Conservation (phyloP, 768 basidiomycete species). For the Candolleomyces aberdarensis region DNA sequence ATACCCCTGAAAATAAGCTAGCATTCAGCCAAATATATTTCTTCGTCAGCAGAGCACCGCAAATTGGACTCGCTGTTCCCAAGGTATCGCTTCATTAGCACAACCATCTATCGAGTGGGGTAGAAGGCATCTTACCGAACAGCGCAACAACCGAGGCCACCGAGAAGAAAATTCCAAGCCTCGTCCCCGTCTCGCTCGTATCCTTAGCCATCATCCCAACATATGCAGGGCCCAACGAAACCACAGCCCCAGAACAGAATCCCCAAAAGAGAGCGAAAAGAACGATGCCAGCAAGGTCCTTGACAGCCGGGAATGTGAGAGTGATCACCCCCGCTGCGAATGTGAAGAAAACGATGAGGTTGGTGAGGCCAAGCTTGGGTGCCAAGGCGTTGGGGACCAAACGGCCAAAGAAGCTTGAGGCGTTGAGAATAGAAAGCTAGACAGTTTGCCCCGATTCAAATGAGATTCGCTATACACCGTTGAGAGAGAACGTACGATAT, state of each 20-base stretch:
- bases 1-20: conserved; percentile 37
- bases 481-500: conserved; percentile 23
- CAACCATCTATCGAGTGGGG: background rate
- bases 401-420: conserved; percentile 48
- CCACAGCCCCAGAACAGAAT: conserved; percentile 42
- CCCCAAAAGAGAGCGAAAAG: conserved; percentile 43
- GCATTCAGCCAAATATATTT: conserved; percentile 42
- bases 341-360: conserved; percentile 35
- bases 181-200: conserved; percentile 43
- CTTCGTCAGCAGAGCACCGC: conserved; percentile 46
- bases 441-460: background rate
- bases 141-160: conserved; percentile 34
- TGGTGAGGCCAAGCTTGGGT: conserved; percentile 40
- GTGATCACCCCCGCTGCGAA: conserved; percentile 32
- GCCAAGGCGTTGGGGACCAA: conserved; percentile 42
- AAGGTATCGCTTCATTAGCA: background rate
- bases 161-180: conserved; percentile 45
- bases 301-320: conserved; percentile 39
- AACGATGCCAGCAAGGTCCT: conserved; percentile 28
- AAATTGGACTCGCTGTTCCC: conserved; percentile 41
- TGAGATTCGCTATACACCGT: too few relatives aligned
- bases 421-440: conserved; percentile 54
- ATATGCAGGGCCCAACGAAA: conserved; percentile 27
- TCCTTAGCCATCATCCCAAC: conserved; percentile 36
- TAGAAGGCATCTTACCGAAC: conserved; percentile 29